phyloP scores from a whole-genome alignment of 108 stramenopile species.

The Nitzschia palea region DNA sequence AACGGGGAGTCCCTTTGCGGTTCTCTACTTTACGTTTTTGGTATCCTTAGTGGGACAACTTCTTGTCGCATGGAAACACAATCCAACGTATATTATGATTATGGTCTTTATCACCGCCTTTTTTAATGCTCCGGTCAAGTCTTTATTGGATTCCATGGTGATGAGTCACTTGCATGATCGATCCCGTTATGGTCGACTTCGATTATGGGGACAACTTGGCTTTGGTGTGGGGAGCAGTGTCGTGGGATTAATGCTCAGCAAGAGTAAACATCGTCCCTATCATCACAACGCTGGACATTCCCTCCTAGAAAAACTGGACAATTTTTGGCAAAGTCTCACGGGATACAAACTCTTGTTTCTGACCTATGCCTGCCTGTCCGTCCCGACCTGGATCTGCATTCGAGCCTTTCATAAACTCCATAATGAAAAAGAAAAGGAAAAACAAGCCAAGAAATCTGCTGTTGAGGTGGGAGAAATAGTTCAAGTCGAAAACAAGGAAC shows the following conservation, averaged over 20 bases:
- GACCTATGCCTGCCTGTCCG: conserved; percentile 63
- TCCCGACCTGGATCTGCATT: conserved; percentile 73
- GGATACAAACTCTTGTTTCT: conserved; percentile 80
- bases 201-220: conserved; percentile 95
- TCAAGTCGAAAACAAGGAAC: conserved; percentile 4
- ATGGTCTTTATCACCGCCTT: conserved; percentile 87
- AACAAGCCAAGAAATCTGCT: neutral
- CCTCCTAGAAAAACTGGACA: conserved; percentile 15
- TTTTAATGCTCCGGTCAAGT: conserved; percentile 93
- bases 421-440: conserved; percentile 23
- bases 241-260: conserved; percentile 52
- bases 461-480: conserved; percentile 12
- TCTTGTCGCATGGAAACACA: conserved; percentile 53
- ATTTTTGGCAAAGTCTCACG: conserved; percentile 55
- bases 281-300: conserved; percentile 8
- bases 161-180: conserved; percentile 67
- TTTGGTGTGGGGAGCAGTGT: conserved; percentile 87
- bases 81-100: conserved; percentile 64
- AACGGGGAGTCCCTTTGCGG: conserved; percentile 68
- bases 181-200: conserved; percentile 86
- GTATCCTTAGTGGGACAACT: conserved; percentile 77
- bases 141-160: conserved; percentile 90
- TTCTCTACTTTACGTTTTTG: conserved; percentile 87
- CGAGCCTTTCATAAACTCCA: conserved; percentile 59
- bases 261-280: conserved; percentile 31